Evolutionary conservation across 1,284 basidiomycete species (phyloP), one percentile per base, ranked within the genome.

Genomic region (Apiotrichum brassicae): DNA sequence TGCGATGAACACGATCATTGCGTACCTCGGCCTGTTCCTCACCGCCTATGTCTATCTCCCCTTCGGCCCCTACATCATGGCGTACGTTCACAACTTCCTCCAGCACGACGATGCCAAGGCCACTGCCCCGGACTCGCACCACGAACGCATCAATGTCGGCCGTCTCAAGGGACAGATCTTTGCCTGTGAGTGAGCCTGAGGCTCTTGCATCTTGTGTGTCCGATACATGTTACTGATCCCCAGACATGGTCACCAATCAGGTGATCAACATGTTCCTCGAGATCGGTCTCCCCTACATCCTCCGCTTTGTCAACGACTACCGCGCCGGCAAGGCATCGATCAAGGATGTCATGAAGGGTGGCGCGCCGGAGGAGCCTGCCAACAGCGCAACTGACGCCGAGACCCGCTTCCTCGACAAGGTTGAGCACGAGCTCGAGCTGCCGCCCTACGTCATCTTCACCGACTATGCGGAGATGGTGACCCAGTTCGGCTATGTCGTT

Each of bases 391-490:
- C 53, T 9, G 62, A 64, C 43, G 61, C 57, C 23, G 73, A 74
- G 58, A 62, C 59, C 49, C 49, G 51, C 14, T 71, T 75, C 65
- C 74, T 97, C 59, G 82, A 87, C 60, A 76, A 80, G 41, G 85
- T 95, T 20, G 77, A 87, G 42, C 75, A 77, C 49, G 87, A 98
- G 75, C 83, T 86, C 7, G 79, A 79, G 11, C 75, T 95, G 43
- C 87, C 92, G 0, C 82, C 84, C 34, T 97, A 97, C 64, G 80
- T 81, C 41, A 73, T 85, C 4, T 90, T 88, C 62, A 79, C 71
- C 51, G 92, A 95, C 74, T 97, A 93, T 71, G 84, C 83, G 63
- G 93, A 97, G 76, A 95, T 97, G 91, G 87, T 90, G 23, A 89
- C 87, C 4, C 79, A 76, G 71, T 94, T 95, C 66, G 94, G 94